Conservation (phyloP, 1,284 basidiomycete species). For the Cryptococcus amylolentus region DNA sequence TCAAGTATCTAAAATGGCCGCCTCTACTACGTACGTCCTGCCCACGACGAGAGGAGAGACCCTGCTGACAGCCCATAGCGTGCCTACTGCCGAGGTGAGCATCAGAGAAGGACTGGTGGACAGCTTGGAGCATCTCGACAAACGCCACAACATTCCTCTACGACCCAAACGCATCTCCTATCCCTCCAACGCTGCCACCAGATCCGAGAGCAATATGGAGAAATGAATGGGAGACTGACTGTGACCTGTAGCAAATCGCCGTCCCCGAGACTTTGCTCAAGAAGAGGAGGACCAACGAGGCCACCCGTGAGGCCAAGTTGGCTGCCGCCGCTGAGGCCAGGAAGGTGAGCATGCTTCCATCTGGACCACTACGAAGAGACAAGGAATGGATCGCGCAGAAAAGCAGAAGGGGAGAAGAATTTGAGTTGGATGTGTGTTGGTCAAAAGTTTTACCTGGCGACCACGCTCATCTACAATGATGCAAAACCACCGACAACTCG, state of each 20-base stretch:
- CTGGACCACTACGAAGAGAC: not conserved
- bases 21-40: slow-evolving; percentile 39
- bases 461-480: slow-evolving; percentile 58
- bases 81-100: slow-evolving; percentile 42
- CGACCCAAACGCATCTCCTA: not conserved
- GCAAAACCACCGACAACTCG: slow-evolving; percentile 61
- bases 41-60: not conserved
- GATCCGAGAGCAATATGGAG: not conserved
- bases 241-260: slow-evolving; percentile 57
- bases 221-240: not conserved
- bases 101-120: not conserved
- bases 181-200: no score
- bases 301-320: slow-evolving; percentile 92
- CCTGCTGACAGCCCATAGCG: slow-evolving; percentile 19
- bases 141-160: not conserved
- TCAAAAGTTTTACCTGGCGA: not conserved
- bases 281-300: slow-evolving; percentile 98
- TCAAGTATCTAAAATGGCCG: slow-evolving; percentile 41
- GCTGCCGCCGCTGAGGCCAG: slow-evolving; percentile 79
- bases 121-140: not conserved
- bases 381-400: not conserved
- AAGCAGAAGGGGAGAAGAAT: not conserved
- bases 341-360: slow-evolving; percentile 67
- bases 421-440: not conserved
- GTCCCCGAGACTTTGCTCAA: slow-evolving; percentile 99